These are phyloP conservation scores for Blastocystis sp. DNA, from an alignment of 352 stramenopile species.

Conservation along the genomic window DNA sequence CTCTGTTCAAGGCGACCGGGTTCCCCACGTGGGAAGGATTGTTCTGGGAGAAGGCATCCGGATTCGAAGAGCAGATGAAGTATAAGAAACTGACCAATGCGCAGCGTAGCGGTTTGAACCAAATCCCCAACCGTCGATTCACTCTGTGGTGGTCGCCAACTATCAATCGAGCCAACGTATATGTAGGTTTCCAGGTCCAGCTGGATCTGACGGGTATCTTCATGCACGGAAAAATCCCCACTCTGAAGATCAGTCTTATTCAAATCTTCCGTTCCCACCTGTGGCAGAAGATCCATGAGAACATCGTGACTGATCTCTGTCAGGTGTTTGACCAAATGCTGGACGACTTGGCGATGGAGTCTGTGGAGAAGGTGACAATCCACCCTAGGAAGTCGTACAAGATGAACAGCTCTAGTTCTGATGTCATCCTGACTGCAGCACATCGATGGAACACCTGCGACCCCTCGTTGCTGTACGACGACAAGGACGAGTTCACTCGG, in stretches of 20 bases:
- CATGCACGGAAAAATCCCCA: constrained; percentile 99
- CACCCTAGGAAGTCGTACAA: constrained; percentile 99
- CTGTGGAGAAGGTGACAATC: constrained; percentile 99
- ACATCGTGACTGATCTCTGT: constrained; percentile 70
- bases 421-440: constrained; percentile 94
- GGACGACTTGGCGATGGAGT: constrained; percentile 97
- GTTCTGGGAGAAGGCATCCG: constrained; percentile 99
- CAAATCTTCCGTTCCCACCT: constrained; percentile 95
- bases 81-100: constrained; percentile 99
- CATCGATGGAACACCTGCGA: constrained; percentile 95
- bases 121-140: constrained; percentile 99
- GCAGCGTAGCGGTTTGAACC: constrained; percentile 96
- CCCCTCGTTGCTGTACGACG: constrained; percentile 82
- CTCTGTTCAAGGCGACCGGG: constrained; percentile 99
- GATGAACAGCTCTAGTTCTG: constrained; percentile 99
- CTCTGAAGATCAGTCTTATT: constrained; percentile 94
- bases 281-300: constrained; percentile 99
- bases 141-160: constrained; percentile 99
- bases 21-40: constrained; percentile 99
- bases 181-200: constrained; percentile 99
- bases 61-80: constrained; percentile 88
- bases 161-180: constrained; percentile 99
- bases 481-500: constrained; percentile 87
- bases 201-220: constrained; percentile 99
- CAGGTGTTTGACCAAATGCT: constrained; percentile 99